These are phyloP conservation scores for Parachaetomium inaequale DNA, from an alignment of 495 filamentous ascomycete genomes.

Conservation along the genomic window DNA sequence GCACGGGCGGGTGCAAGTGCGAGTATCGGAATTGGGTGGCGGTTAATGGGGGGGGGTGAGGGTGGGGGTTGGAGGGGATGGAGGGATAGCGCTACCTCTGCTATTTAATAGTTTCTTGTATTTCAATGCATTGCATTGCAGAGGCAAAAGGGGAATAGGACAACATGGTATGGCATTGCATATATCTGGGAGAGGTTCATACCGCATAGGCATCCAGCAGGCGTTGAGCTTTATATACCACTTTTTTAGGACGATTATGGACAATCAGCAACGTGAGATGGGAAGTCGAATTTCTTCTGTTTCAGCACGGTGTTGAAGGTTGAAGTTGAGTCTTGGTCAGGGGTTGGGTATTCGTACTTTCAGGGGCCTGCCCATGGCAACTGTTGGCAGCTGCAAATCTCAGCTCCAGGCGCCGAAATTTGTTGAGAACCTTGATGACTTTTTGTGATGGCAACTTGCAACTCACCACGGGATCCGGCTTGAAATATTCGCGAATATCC, in stretches of 20 bases:
- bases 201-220: conserved; percentile 12
- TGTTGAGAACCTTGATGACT: not conserved
- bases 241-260: not conserved
- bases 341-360: no score
- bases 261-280: not conserved
- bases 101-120: no score
- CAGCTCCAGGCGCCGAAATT: not conserved
- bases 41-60: conserved; percentile 19
- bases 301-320: not conserved
- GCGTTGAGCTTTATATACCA: conserved; percentile 2
- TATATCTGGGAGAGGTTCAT: no score
- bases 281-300: not conserved
- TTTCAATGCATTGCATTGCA: no score
- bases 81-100: no score
- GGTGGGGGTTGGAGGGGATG: not conserved
- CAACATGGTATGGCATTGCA: no score
- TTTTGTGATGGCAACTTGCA: no score
- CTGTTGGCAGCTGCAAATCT: not conserved
- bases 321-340: not conserved
- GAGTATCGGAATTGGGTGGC: conserved; percentile 65
- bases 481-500: no score
- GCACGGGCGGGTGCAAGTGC: conserved; percentile 70
- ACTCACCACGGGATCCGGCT: no score
- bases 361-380: not conserved
- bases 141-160: no score